Base-by-base conservation (phyloP, 129 eudicot species). In the Centrapalus pauciflorus region DNA sequence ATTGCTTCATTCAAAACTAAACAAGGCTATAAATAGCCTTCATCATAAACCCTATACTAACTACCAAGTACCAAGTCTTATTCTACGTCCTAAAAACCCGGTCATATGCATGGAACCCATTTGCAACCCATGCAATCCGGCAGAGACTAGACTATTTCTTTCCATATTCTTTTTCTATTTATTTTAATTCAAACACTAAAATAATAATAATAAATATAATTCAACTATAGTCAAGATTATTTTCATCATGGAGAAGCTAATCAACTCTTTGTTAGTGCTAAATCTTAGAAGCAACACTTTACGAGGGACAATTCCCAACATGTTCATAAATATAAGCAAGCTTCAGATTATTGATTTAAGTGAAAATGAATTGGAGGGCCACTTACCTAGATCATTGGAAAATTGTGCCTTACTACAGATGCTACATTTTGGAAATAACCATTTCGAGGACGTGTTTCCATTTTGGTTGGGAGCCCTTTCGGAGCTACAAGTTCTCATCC, bases 361-460 rank as follows among this genome's bases (percentile, higher is more conserved):
- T 32, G 16, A 23, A 21, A 76, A 76, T 27, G 52, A 30, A 9
- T 40, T 76, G 6, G 48, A 69, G 45, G 81, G 76, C 2, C 35
- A 0, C 7, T 1, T 76, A 61, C 76, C 81, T 1, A 51, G 66
- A 26, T 76, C 81, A 3, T 40, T 76, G 25, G 59, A 24, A 24
- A 61, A 62, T 5, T 76, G 81, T 46, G 4, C 30, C 3, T 28
- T 55, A 13, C 71, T 76, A 27, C 50, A 61, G 26, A 20, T 69
- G 28, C 41, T 76, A 17, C 54, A 69, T 61, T 40, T 76, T 43
- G 76, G 76, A 35, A 7, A 69, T 55, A 76, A 76, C 43, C 33
- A 13, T 10, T 25, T 76, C 6, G 55, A 52, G 14, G 81, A 55
- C 57, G 29, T 8, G 28, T 69, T 76, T 32, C 81, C 81, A 12